A percentile compares a stretch with the other conserved stretches of the same genome.
These are phyloP conservation scores for Mortierella sp. DNA, from an alignment of 371 early-diverging fungal species.

Conservation along the genomic window DNA sequence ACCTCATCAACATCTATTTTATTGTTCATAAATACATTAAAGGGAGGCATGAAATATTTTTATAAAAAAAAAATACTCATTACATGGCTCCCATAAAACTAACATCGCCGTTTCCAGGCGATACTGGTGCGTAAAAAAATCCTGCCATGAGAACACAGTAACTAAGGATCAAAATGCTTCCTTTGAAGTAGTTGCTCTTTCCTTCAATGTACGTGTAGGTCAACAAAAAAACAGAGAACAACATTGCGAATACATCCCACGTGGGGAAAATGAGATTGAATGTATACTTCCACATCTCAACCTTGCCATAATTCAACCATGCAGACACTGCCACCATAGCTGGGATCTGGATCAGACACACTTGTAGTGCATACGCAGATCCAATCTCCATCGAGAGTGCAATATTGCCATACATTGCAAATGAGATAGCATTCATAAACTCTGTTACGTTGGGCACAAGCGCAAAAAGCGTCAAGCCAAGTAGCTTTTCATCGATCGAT, in stretches of 20 bases:
- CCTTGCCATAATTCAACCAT: slow-evolving; percentile 70
- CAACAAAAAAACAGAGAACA: slow-evolving; percentile 91
- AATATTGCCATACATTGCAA: slow-evolving; percentile 94
- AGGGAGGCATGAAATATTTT: too few relatives aligned
- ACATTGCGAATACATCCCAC: slow-evolving; percentile 89
- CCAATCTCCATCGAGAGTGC: slow-evolving; percentile 96
- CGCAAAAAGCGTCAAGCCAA: slow-evolving; percentile 95
- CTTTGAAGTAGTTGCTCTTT: slow-evolving; percentile 96
- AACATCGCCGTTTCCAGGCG: slow-evolving; percentile 52
- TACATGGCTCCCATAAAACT: not conserved
- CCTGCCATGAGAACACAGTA: slow-evolving; percentile 86
- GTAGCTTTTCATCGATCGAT: slow-evolving; percentile 86
- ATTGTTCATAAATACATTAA: too few relatives aligned
- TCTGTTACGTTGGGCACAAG: slow-evolving; percentile 97
- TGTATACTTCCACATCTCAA: slow-evolving; percentile 37
- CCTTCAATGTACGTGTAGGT: slow-evolving; percentile 95
- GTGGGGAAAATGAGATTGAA: slow-evolving; percentile 93
- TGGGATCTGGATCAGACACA: slow-evolving; percentile 95
- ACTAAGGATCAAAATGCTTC: slow-evolving; percentile 87
- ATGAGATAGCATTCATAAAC: slow-evolving; percentile 97
- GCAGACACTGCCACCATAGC: slow-evolving; percentile 89
- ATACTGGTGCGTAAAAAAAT: slow-evolving; percentile 79
- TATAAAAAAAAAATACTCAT: not conserved
- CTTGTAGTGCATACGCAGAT: slow-evolving; percentile 96
- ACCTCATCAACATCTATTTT: too few relatives aligned